Conservation (phyloP, 2,329 filamentous ascomycete species). For the Ophiosphaerella herpotricha region DNA sequence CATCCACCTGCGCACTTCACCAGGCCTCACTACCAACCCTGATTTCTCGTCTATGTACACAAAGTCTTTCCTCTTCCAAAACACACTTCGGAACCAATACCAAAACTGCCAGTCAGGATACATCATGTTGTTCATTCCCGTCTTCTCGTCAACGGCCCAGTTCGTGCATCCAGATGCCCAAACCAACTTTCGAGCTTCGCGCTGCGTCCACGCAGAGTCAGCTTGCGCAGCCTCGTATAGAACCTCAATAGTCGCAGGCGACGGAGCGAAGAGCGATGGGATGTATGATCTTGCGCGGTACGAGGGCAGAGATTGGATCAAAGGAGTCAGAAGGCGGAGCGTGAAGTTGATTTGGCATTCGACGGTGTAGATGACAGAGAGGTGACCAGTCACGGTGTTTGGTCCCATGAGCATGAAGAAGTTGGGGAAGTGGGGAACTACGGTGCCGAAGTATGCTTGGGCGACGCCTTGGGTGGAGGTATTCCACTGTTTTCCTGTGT, state of each 20-base stretch:
- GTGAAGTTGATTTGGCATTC: slow-evolving; percentile 59
- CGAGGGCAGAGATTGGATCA: slow-evolving; percentile 43
- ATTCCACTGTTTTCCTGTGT: slow-evolving; percentile 42
- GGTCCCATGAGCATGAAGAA: slow-evolving; percentile 30
- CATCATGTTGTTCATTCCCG: slow-evolving; percentile 57
- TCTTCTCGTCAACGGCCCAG: slow-evolving; percentile 57
- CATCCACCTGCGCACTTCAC: slow-evolving; percentile 8
- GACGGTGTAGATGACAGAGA: slow-evolving; percentile 56
- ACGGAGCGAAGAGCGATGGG: slow-evolving; percentile 22
- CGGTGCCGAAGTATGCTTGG: slow-evolving; percentile 57
- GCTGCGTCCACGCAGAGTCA: slow-evolving; percentile 49
- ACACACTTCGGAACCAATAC: slow-evolving; percentile 56
- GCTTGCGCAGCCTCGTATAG: slow-evolving; percentile 40
- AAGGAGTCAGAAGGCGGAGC: slow-evolving; percentile 49
- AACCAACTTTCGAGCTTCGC: slow-evolving; percentile 50
- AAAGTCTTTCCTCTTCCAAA: slow-evolving; percentile 49
- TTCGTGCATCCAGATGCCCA: slow-evolving; percentile 57
- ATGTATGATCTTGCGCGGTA: slow-evolving; percentile 28
- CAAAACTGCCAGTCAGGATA: slow-evolving; percentile 58
- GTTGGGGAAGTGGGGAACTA: slow-evolving; percentile 44
- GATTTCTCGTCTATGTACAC: slow-evolving; percentile 32
- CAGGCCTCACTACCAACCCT: slow-evolving; percentile 22
- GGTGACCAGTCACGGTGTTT: slow-evolving; percentile 55
- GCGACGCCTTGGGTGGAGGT: slow-evolving; percentile 40
- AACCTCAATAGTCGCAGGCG: slow-evolving; percentile 43